Evolutionary conservation across 2,329 filamentous ascomycete species (phyloP).

Genomic region (Trichoderma aggressivum): DNA sequence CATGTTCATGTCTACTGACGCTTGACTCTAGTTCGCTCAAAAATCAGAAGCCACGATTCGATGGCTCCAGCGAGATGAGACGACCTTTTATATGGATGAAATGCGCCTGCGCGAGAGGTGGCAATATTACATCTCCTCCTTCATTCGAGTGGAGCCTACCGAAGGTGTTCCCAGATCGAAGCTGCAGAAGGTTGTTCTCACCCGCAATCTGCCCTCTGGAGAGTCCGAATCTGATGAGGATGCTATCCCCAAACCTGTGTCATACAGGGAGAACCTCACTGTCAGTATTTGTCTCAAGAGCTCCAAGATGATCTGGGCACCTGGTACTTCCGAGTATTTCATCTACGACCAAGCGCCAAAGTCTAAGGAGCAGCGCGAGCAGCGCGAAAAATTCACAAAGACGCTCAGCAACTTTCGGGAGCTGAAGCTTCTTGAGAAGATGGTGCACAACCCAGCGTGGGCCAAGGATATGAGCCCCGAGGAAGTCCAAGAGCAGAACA

Average conservation of each 20-base stretch:
- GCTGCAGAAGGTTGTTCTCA: constrained; percentile 66
- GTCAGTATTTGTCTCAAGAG: constrained; percentile 74
- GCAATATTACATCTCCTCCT: constrained; percentile 95
- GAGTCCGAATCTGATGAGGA: constrained; percentile 63
- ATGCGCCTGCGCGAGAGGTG: constrained; percentile 79
- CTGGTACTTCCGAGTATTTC: constrained; percentile 66
- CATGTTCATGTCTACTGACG: constrained; percentile 13
- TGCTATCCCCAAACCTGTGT: constrained; percentile 56
- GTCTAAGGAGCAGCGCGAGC: constrained; percentile 60
- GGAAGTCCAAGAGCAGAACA: constrained; percentile 70
- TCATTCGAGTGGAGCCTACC: constrained; percentile 82
- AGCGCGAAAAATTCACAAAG: constrained; percentile 51
- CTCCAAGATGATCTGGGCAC: constrained; percentile 75
- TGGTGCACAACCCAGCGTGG: constrained; percentile 77
- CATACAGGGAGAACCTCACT: constrained; percentile 64
- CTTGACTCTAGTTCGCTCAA: constrained; percentile 56
- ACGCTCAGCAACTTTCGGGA: constrained; percentile 60
- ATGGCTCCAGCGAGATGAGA: constrained; percentile 64
- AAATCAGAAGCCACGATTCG: constrained; percentile 69
- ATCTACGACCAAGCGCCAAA: constrained; percentile 68
- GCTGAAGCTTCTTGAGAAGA: constrained; percentile 70
- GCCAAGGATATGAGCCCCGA: constrained; percentile 76
- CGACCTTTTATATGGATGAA: constrained; percentile 83
- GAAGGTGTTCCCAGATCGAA: constrained; percentile 67
- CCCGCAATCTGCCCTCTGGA: constrained; percentile 63